A percentile compares a stretch with the other conserved stretches of the same genome.
Evolutionary conservation across 805 yeast genomes (phyloP).

Genomic region (Barnettozyma siamensis): DNA sequence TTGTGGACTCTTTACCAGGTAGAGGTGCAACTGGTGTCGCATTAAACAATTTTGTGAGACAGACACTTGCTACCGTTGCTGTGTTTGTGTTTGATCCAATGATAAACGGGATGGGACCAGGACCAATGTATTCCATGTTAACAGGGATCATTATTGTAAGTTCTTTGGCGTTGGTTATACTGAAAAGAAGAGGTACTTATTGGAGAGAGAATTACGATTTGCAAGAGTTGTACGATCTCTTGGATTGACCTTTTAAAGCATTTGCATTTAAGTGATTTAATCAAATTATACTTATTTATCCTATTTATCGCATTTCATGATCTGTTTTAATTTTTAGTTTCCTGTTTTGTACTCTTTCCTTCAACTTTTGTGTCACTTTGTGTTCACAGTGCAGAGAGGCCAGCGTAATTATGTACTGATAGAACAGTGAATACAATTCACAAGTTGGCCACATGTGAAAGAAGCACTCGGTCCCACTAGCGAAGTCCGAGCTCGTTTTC

Average conservation of each 20-base stretch:
- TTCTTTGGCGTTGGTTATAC: constrained; percentile 36
- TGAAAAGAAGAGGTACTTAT: constrained; percentile 51
- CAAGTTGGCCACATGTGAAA: no score
- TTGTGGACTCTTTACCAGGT: constrained; percentile 82
- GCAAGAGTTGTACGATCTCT: constrained; percentile 45
- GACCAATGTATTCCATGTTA: constrained; percentile 62
- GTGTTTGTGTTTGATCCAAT: constrained; percentile 73
- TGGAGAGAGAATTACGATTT: constrained; percentile 63
- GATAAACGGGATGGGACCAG: constrained; percentile 59
- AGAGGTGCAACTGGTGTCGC: constrained; percentile 89
- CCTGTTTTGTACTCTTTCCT: no score
- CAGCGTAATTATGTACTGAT: no score
- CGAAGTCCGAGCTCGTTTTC: no score
- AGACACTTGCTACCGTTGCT: constrained; percentile 68
- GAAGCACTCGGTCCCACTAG: no score
- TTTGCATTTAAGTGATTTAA: no score
- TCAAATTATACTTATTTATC: no score
- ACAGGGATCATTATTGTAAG: constrained; percentile 49
- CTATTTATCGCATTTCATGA: no score
- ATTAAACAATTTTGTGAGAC: constrained; percentile 68
- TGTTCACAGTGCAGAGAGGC: no score
- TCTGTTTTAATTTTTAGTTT: no score
- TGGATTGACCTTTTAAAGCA: constrained; percentile 17
- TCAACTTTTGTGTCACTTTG: no score
- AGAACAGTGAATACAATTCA: no score